A percentile compares a stretch with the other conserved stretches of the same genome.
Evolutionary conservation across 106 monocot genomes (phyloP).

Genomic region (Ottelia alismoides): DNA sequence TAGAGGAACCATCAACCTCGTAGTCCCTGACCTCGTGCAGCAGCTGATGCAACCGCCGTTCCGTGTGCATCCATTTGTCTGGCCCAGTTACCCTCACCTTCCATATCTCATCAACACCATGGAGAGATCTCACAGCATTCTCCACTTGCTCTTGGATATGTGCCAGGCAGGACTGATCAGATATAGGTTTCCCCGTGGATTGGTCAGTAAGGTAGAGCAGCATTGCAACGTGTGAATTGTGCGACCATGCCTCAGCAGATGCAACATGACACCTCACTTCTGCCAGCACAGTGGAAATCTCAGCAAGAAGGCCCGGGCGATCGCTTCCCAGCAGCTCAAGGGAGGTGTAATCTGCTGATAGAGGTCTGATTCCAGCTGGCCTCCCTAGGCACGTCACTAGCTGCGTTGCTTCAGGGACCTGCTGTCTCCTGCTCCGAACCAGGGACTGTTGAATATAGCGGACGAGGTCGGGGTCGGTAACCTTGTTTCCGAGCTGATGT

Average conservation of each 20-base stretch:
- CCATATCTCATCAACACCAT: too few species aligned
- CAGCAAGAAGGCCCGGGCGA: constrained; percentile 49
- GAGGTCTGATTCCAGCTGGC: background rate
- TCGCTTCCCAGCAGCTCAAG: constrained; percentile 37
- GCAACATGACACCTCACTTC: constrained; percentile 25
- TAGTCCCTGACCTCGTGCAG: too few species aligned
- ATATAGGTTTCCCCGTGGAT: constrained; percentile 6
- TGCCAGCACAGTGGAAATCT: constrained; percentile 28
- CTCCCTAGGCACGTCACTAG: constrained; percentile 31
- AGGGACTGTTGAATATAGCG: constrained; percentile 9
- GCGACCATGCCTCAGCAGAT: constrained; percentile 39
- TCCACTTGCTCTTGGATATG: too few species aligned
- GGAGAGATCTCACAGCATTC: too few species aligned
- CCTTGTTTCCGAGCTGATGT: too few species aligned
- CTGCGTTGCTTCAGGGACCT: too few species aligned
- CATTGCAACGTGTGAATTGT: constrained; percentile 25
- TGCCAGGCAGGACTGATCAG: too few species aligned
- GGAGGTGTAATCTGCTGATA: constrained; percentile 1
- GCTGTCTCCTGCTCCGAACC: constrained; percentile 28
- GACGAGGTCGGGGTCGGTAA: too few species aligned
- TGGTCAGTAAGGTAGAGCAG: constrained; percentile 23
- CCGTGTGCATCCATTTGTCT: too few species aligned
- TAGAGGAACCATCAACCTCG: too few species aligned
- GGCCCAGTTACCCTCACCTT: too few species aligned
- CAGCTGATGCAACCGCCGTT: too few species aligned